phyloP scores from a whole-genome alignment of 2,329 filamentous ascomycete species.

The Stagonosporopsis tanaceti region DNA sequence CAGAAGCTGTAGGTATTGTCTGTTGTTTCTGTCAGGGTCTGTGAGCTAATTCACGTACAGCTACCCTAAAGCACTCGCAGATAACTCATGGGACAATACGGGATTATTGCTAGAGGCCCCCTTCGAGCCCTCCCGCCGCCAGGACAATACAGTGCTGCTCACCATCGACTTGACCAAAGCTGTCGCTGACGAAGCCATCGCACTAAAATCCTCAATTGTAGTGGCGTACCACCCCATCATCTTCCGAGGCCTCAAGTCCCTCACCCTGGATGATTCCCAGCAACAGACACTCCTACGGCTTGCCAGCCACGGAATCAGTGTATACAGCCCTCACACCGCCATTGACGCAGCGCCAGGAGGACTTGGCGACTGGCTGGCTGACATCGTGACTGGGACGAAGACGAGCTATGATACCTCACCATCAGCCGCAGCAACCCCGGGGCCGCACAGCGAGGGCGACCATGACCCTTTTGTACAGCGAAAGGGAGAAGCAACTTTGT shows the following conservation, averaged over 20 bases:
- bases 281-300: constrained; percentile 85
- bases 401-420: constrained; percentile 61
- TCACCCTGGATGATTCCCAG: constrained; percentile 85
- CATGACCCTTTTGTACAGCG: constrained; percentile 48
- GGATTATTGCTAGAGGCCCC: constrained; percentile 78
- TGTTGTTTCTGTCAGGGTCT: not conserved
- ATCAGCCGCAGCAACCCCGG: constrained; percentile 64
- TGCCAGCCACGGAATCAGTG: constrained; percentile 85
- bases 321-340: constrained; percentile 96
- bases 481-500: not conserved
- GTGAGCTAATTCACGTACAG: constrained; percentile 54
- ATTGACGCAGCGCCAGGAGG: constrained; percentile 86
- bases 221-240: constrained; percentile 97
- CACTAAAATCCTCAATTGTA: constrained; percentile 76
- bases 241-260: constrained; percentile 87
- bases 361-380: constrained; percentile 92
- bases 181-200: constrained; percentile 90
- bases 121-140: constrained; percentile 63
- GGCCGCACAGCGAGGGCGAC: constrained; percentile 24
- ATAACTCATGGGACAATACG: constrained; percentile 96
- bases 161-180: constrained; percentile 90
- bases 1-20: constrained; percentile 70
- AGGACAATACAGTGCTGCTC: constrained; percentile 74
- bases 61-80: constrained; percentile 88
- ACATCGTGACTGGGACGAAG: constrained; percentile 73